Conservation (phyloP, 805 yeast genomes). For the Spathaspora gorwiae region DNA sequence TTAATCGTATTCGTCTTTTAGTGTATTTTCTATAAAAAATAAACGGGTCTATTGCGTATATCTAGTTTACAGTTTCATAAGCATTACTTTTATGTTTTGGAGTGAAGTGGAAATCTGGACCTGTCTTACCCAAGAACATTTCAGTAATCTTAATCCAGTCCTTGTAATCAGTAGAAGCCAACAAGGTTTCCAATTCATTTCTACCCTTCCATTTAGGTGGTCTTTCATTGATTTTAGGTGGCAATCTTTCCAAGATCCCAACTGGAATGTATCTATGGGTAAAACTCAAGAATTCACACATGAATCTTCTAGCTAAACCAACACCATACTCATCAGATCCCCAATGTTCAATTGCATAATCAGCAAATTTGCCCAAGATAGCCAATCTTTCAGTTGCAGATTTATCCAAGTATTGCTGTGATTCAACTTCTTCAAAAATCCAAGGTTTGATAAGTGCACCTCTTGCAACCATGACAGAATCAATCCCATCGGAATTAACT, state of each 20-base stretch:
- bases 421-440: slow-evolving; percentile 94
- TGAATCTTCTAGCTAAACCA: slow-evolving; percentile 77
- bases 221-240: slow-evolving; percentile 86
- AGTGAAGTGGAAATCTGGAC: slow-evolving; percentile 66
- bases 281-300: slow-evolving; percentile 92
- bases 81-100: slow-evolving; percentile 97
- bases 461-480: slow-evolving; percentile 95
- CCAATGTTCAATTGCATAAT: slow-evolving; percentile 92
- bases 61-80: slow-evolving; percentile 28
- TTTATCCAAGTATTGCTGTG: slow-evolving; percentile 86
- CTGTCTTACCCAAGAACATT: slow-evolving; percentile 87
- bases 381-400: slow-evolving; percentile 85
- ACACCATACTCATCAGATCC: slow-evolving; percentile 96
- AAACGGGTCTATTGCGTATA: neutral
- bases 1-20: neutral
- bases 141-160: slow-evolving; percentile 97
- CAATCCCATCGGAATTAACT: slow-evolving; percentile 62
- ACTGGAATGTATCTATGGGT: slow-evolving; percentile 93
- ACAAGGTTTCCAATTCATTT: slow-evolving; percentile 82
- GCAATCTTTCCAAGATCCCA: slow-evolving; percentile 84
- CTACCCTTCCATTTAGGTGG: slow-evolving; percentile 94
- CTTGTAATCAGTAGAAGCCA: slow-evolving; percentile 77
- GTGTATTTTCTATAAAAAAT: neutral
- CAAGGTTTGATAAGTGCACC: slow-evolving; percentile 98
- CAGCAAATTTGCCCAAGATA: slow-evolving; percentile 61